A percentile compares a stretch with the other conserved stretches of the same genome.
These are phyloP conservation scores for Suillus weaverae DNA, from an alignment of 768 basidiomycete species.

Conservation along the genomic window DNA sequence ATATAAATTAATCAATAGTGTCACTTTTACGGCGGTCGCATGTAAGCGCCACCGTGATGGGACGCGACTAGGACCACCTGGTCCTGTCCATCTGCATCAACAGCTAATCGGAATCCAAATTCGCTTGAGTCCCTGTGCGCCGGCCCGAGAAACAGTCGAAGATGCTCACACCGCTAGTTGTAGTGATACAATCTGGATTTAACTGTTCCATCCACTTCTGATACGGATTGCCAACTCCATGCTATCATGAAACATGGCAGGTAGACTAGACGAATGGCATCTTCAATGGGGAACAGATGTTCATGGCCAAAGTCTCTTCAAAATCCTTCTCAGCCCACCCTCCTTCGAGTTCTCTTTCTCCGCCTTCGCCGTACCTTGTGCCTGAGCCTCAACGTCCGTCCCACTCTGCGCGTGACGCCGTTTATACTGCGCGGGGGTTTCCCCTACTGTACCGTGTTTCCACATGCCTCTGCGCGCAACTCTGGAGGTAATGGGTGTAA, in stretches of 20 bases:
- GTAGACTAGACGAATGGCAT: not conserved
- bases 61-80: not conserved
- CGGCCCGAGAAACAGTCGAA: not conserved
- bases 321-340: not conserved
- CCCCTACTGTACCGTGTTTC: conserved; percentile 51
- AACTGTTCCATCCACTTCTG: not conserved
- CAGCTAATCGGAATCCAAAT: not conserved
- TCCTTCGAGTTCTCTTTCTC: not conserved
- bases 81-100: not conserved
- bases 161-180: not conserved
- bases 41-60: not conserved
- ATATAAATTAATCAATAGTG: not conserved
- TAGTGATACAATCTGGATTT: not conserved
- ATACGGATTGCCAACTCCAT: not conserved
- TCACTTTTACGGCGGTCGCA: not conserved
- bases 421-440: conserved; percentile 83
- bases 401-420: conserved; percentile 46
- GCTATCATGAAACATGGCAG: not conserved
- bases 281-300: not conserved
- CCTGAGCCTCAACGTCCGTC: not conserved
- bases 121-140: not conserved
- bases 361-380: not conserved
- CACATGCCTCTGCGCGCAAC: conserved; percentile 72
- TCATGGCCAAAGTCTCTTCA: conserved; percentile 5
- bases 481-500: conserved; percentile 35